These are phyloP conservation scores for Gloeopeniophorella convolvens DNA, from an alignment of 768 basidiomycete genomes.

Conservation along the genomic window DNA sequence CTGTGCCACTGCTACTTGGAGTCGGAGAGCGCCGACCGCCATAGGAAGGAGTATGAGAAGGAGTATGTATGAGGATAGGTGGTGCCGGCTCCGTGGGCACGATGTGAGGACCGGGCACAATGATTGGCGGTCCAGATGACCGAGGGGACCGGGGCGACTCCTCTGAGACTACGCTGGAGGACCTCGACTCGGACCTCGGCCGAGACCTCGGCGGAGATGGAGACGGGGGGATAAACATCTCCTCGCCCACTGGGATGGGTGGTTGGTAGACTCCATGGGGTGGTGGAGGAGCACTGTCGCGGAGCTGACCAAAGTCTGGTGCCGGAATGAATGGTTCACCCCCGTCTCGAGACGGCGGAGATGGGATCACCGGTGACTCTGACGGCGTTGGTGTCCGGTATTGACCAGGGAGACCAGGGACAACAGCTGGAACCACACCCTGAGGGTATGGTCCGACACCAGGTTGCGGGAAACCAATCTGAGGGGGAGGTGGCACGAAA, in stretches of 20 bases:
- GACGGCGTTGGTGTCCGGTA: constrained; percentile 8
- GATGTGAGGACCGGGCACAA: constrained; percentile 5
- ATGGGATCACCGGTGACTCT: constrained; percentile 13
- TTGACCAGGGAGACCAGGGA: not conserved
- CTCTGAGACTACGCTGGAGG: not conserved
- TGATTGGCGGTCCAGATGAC: not conserved
- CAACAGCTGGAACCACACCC: not conserved
- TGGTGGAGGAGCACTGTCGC: not conserved
- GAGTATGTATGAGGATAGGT: constrained; percentile 4
- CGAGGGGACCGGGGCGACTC: constrained; percentile 2
- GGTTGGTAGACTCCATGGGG: constrained; percentile 13
- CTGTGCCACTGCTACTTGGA: not conserved
- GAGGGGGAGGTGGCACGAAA: not conserved
- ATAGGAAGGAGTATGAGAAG: not conserved
- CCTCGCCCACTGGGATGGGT: constrained; percentile 2
- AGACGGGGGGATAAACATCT: constrained; percentile 6
- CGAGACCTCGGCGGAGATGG: not conserved
- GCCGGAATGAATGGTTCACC: not conserved
- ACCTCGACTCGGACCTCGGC: not conserved
- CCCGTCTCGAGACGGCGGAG: not conserved
- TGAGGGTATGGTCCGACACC: not conserved
- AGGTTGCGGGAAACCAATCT: not conserved
- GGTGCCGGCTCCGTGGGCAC: not conserved
- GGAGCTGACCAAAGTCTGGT: not conserved
- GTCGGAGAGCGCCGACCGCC: not conserved